Percentiles rank a stretch among this genome's conserved stretches.
Evolutionary conservation across 768 basidiomycete genomes (phyloP).

Genomic region (Suillus cothurnatus): DNA sequence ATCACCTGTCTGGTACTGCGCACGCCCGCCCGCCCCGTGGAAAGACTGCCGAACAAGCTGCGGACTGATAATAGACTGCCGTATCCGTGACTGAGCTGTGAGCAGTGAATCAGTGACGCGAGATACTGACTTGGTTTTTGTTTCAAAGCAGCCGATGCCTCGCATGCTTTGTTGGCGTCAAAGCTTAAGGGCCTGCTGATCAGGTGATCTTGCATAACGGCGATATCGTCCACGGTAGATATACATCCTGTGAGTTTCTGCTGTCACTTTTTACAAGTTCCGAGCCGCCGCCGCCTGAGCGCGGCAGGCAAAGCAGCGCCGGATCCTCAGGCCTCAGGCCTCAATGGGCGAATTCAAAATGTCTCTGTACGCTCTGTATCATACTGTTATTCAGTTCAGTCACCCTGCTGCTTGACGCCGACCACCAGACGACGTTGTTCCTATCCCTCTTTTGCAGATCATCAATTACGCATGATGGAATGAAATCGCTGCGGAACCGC

Average conservation of each 20-base stretch:
- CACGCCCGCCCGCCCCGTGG: too few species aligned
- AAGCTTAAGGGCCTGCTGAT: too few species aligned
- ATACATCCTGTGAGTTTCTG: not conserved
- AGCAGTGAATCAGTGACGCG: too few species aligned
- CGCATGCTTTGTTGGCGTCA: too few species aligned
- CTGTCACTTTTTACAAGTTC: too few species aligned
- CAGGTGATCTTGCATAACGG: too few species aligned
- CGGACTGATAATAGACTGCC: not conserved
- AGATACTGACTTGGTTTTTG: not conserved
- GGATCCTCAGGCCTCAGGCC: too few species aligned
- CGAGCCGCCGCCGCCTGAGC: too few species aligned
- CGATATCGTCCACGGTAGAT: not conserved
- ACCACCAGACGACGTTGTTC: not conserved
- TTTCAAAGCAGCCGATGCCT: too few species aligned
- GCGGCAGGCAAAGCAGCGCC: not conserved
- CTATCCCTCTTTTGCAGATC: not conserved
- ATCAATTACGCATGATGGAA: slow-evolving; percentile 36
- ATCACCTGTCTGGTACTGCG: not conserved
- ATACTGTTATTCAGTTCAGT: not conserved
- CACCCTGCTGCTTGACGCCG: not conserved
- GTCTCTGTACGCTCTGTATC: not conserved
- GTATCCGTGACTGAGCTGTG: not conserved
- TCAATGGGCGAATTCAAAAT: not conserved
- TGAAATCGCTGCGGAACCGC: slow-evolving; percentile 54
- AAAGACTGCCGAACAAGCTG: not conserved